Percentiles rank a stretch among this genome's conserved stretches.
phyloP scores from a whole-genome alignment of 352 stramenopile genomes.

The Globisporangium iwayamae region DNA sequence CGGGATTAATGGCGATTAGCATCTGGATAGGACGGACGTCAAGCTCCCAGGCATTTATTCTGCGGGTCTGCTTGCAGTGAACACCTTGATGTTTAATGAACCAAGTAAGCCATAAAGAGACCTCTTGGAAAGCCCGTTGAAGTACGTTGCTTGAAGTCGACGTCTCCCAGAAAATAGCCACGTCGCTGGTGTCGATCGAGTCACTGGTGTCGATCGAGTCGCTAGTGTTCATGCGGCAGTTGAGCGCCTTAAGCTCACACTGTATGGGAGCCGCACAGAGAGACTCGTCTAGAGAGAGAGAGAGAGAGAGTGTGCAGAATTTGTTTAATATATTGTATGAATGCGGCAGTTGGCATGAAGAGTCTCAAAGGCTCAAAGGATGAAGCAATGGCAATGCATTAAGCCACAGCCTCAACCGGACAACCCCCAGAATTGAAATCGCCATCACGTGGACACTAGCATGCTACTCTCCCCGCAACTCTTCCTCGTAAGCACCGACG shows the following conservation, averaged over 20 bases:
- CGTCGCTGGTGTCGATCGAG: neutral
- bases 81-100: neutral
- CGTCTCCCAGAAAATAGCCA: neutral
- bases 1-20: neutral
- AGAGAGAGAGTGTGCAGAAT: too few species aligned
- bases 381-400: neutral
- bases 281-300: too few species aligned
- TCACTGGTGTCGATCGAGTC: too few species aligned
- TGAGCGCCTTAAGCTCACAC: neutral
- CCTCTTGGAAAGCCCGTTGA: too few species aligned
- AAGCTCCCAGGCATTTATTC: too few species aligned
- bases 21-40: neutral
- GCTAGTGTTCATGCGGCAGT: neutral
- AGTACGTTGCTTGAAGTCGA: too few species aligned
- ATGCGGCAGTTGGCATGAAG: neutral
- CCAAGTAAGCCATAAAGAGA: too few species aligned
- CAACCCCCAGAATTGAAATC: neutral
- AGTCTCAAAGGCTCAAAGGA: neutral
- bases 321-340: neutral
- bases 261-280: too few species aligned
- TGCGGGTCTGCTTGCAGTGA: neutral
- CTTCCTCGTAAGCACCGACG: neutral
- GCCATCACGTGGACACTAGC: neutral
- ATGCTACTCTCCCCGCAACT: conserved; percentile 6
- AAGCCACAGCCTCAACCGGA: too few species aligned